Conservation (phyloP, 1,284 basidiomycete genomes). For the Apiotrichum mycotoxinovorans region DNA sequence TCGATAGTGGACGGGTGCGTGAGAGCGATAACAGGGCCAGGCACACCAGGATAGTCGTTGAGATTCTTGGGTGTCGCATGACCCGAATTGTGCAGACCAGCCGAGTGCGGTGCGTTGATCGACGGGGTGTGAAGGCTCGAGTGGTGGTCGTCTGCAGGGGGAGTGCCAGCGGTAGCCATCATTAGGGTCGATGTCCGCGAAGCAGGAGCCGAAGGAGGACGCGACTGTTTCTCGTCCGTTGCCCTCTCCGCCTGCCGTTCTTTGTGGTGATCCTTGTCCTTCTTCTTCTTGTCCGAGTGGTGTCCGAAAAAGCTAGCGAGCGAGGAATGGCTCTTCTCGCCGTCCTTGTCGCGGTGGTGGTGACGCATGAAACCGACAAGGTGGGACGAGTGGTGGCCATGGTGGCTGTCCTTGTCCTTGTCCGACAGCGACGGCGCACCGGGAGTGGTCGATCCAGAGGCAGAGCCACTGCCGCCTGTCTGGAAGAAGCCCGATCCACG, state of each 20-base stretch:
- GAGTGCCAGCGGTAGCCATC: conserved; percentile 20
- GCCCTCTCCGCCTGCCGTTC: conserved; percentile 19
- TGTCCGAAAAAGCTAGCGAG: conserved; percentile 50
- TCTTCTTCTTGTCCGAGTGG: conserved; percentile 41
- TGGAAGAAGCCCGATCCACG: conserved; percentile 39
- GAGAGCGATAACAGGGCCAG: conserved; percentile 45
- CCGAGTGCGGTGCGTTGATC: conserved; percentile 7
- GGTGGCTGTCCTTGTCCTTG: conserved; percentile 24
- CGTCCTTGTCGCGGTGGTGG: conserved; percentile 48
- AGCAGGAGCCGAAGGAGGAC: conserved; percentile 34
- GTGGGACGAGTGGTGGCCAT: conserved; percentile 45
- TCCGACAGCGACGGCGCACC: conserved; percentile 19
- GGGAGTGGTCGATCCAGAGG: conserved; percentile 13
- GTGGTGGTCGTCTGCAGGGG: conserved; percentile 3
- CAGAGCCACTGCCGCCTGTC: conserved; percentile 16
- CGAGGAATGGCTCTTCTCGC: conserved; percentile 49
- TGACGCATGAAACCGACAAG: conserved; percentile 51
- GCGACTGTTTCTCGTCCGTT: conserved; percentile 30
- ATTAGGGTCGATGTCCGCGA: conserved; percentile 36
- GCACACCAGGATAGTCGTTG: conserved; percentile 45
- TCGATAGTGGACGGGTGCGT: conserved; percentile 58
- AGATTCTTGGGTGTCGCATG: conserved; percentile 41
- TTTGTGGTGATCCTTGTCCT: conserved; percentile 31
- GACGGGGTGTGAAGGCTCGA: not conserved
- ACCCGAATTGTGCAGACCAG: conserved; percentile 23